Conservation (phyloP, 2,329 filamentous ascomycete genomes). For the Trichoderma oligosporum region DNA sequence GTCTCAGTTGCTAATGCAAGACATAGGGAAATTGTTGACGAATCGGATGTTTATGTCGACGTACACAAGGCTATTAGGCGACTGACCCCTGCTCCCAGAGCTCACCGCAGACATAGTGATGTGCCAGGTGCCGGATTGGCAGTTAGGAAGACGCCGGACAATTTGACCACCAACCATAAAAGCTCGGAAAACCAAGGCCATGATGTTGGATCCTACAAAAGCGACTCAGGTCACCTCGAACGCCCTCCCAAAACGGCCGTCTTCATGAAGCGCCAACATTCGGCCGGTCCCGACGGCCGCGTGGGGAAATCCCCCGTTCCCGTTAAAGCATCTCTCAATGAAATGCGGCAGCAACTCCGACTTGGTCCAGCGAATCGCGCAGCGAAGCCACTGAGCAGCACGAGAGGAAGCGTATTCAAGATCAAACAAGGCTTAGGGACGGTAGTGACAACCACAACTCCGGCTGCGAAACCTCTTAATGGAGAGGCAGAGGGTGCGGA, state of each 20-base stretch:
- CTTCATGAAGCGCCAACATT: conserved; percentile 57
- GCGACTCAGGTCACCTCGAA: conserved; percentile 39
- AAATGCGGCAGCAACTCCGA: conserved; percentile 61
- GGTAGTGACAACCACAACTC: neutral
- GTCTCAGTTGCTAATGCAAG: conserved; percentile 20
- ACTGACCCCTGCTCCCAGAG: conserved; percentile 77
- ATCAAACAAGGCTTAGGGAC: conserved; percentile 50
- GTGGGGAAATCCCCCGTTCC: conserved; percentile 47
- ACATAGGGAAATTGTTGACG: conserved; percentile 89
- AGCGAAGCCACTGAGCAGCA: conserved; percentile 56
- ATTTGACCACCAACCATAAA: conserved; percentile 38
- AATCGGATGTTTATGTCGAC: conserved; percentile 97
- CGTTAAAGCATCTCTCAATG: conserved; percentile 57
- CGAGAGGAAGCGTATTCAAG: conserved; percentile 61
- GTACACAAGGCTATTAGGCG: conserved; percentile 97
- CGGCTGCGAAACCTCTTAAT: neutral
- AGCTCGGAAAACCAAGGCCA: conserved; percentile 31
- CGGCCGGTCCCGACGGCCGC: conserved; percentile 52
- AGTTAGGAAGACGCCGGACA: conserved; percentile 31
- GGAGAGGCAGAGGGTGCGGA: neutral
- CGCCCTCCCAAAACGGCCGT: conserved; percentile 52
- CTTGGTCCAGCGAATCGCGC: conserved; percentile 66
- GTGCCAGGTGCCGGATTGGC: conserved; percentile 32
- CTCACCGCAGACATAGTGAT: conserved; percentile 48
- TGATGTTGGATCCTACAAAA: conserved; percentile 37